Base-by-base conservation (phyloP, 2,329 filamentous ascomycete species). In the Neofusicoccum laricinum region DNA sequence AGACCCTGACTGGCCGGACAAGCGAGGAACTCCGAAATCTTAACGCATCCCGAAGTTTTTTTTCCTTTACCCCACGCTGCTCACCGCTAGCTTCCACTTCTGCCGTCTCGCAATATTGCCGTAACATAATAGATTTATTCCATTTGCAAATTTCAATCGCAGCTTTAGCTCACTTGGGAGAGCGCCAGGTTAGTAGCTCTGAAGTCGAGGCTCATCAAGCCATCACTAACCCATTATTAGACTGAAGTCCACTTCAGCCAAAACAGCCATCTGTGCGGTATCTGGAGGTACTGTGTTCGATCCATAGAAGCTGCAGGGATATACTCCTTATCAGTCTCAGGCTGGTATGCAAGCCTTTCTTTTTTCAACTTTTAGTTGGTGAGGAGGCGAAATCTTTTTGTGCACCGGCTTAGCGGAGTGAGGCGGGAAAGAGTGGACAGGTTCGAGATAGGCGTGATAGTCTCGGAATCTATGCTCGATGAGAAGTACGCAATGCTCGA, bases 251-350 rank as follows among this genome's bases (percentile, higher is more conserved):
- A 72, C 69, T 73, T 73, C 68, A 64, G 68, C 63, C 64, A 15
- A 55, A 7, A 57, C 50, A 67, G 53, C 64, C 68, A 63, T 63
- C 67, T 72, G 68, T 71, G 71, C 71, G 72, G 68, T 72, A 73
- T 75, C 72, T 75, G 72, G 72, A 74, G 72, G 72, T 73, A 73
- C 72, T 73, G 72, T 73, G 72, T 74, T 74, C 72, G 72, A 74
- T 74, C 72, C 72, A 73, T 71, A 73, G 72, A 74, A 71, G 72
- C 70, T 66, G 67, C 71, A 73, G 46, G 55, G 40, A 45, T 7
- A 15, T 0, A 34, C 0, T 45, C 40, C 55, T 59, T 59, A 46
- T 4, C 55, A 59, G 41, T 59, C 55, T 15, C 1, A 59, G 41
- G 36, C 41, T 59, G 55, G 41, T 59, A 11, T 3, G 51, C 51